Evolutionary conservation across 345 rosid species (phyloP), one percentile per base, ranked within the genome.

Genomic region (Bruguiera parviflora): DNA sequence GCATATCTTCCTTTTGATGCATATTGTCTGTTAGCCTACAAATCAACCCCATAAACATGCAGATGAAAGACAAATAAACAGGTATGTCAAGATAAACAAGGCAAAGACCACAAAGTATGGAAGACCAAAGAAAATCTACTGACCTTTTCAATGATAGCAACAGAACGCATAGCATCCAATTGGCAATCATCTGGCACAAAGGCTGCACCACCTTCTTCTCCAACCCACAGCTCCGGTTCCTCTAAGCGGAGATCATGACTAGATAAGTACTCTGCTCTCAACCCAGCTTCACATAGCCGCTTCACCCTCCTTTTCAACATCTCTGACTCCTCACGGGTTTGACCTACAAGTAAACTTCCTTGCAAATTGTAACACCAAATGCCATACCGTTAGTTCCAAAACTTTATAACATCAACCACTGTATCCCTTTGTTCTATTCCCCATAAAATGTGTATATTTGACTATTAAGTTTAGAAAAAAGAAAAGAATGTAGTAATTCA

Each of bases 341-440:
- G 84, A 22, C 97, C 95, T 72, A 94, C 80, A 21, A 91, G 67
- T 85, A 94, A 73, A 78, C 96, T 89, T 71, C 97, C 97, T 93
- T 22, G 74, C 22, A 74, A 63, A 61, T 52, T 18, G 67, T n/a
- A 74, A 71, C 32, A 62, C 19, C 62, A 66, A 11, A 9, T 21
- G 28, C 27, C 59, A 55, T 22, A 8, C 2, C 15, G 10, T 55
- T 22, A 22, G 28, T 55, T 43, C 4, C 18, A 43, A 43, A 43
- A 43, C 49, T 13, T 0, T 13, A 43, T 13, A 43, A 13, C 8
- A 33, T 13, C 16, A 13, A 4, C 13, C 19, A 13, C 49, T 13
- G 49, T 43, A 43, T 39, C 13, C 47, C 47, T 10, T 39, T 11
- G 15, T 39, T 39, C 47, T 39, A 39, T 9, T 39, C 47, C 16